A percentile compares a stretch with the other conserved stretches of the same genome.
Evolutionary conservation across 495 filamentous ascomycete genomes (phyloP).

Genomic region (Annulohypoxylon bovei): DNA sequence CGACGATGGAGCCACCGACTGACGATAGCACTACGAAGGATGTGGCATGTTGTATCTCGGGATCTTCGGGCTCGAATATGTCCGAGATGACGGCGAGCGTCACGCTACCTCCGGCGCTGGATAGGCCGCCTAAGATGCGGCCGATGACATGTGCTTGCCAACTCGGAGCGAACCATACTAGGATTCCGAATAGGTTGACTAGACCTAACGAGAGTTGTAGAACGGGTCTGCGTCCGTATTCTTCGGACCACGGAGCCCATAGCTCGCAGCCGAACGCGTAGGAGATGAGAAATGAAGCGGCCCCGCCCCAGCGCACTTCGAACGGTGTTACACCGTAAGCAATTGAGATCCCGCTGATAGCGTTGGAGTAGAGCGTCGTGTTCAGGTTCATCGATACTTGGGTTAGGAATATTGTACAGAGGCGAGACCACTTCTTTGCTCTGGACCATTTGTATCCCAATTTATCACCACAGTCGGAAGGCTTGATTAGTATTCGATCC

Average conservation of each 20-base stretch:
- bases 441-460: constrained; percentile 64
- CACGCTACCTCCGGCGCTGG: constrained; percentile 70
- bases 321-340: constrained; percentile 60
- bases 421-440: constrained; percentile 63
- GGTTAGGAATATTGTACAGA: constrained; percentile 25
- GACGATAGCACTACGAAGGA: constrained; percentile 71
- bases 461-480: constrained; percentile 48
- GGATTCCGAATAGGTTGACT: constrained; percentile 68
- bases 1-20: constrained; percentile 54
- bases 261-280: constrained; percentile 75
- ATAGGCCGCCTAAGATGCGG: constrained; percentile 67
- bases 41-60: constrained; percentile 64
- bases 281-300: constrained; percentile 67
- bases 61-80: constrained; percentile 68
- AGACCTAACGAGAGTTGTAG: constrained; percentile 65
- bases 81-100: constrained; percentile 72
- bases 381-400: constrained; percentile 59
- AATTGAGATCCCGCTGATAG: constrained; percentile 64
- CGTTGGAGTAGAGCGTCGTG: constrained; percentile 52
- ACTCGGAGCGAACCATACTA: constrained; percentile 64
- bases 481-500: constrained; percentile 4
- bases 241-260: constrained; percentile 74
- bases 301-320: constrained; percentile 41
- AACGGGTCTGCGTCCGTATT: constrained; percentile 66
- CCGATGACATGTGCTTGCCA: constrained; percentile 66